phyloP scores from a whole-genome alignment of 31 red algal species.

The Bonnemaisonia californica region DNA sequence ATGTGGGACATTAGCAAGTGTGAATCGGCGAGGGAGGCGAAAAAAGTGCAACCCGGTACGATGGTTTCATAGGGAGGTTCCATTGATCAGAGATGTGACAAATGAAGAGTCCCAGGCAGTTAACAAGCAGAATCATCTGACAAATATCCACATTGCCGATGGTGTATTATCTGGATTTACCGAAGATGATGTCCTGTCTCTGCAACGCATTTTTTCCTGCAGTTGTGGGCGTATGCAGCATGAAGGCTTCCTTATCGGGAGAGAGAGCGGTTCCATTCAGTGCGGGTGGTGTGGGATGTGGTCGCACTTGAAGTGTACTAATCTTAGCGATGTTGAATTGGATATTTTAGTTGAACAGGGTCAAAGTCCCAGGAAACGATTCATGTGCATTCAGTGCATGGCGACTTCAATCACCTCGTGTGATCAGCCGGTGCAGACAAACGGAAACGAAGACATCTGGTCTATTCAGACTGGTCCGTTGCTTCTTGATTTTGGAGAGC shows the following conservation, averaged over 20 bases:
- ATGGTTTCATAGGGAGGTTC: neutral
- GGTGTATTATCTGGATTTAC: neutral
- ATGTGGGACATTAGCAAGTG: neutral
- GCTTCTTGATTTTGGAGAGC: neutral
- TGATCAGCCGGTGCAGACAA: neutral
- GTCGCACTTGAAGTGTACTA: slow-evolving; percentile 5
- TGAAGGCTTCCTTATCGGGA: neutral
- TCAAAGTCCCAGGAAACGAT: neutral
- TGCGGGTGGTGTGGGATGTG: slow-evolving; percentile 17
- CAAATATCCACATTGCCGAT: neutral
- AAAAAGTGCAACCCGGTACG: neutral
- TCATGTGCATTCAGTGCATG: slow-evolving; percentile 15
- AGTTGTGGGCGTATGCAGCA: too few relatives aligned
- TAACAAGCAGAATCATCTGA: too few relatives aligned
- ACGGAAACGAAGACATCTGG: neutral
- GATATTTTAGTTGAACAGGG: neutral
- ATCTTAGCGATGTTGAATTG: neutral
- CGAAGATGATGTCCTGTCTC: neutral
- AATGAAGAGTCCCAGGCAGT: too few relatives aligned
- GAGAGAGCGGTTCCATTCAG: neutral
- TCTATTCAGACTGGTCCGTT: slow-evolving; percentile 1
- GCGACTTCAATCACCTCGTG: neutral
- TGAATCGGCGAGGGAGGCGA: neutral
- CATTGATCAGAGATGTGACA: neutral
- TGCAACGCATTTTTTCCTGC: neutral